Base-by-base conservation (phyloP, 2,329 filamentous ascomycete genomes). In the Emericellopsis atlantica region DNA sequence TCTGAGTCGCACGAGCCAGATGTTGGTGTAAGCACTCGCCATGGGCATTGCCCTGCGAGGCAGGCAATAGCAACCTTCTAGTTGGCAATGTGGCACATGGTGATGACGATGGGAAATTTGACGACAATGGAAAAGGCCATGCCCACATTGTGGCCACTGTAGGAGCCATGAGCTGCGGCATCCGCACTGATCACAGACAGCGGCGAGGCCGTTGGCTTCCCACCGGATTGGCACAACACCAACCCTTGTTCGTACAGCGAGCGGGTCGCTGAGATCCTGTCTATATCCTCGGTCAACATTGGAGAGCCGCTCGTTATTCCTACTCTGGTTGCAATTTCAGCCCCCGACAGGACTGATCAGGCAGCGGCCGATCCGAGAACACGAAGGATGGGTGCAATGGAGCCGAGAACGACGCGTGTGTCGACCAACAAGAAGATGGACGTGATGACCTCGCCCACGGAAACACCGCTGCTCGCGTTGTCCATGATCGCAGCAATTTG, bases 151-250 rank as follows among this genome's bases (percentile, higher is more conserved):
- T 78, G 81, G 9, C 82, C 82, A 41, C 76, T 82, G 46, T 88
- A 69, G 1, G 77, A 79, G 34, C 76, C 77, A 16, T 88, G 60
- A 1, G 79, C 72, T 21, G 76, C 77, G 2, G 77, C 74, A 50
- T 88, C 83, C 36, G 72, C 75, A 4, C 79, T 86, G 46, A 88
- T 81, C 47, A 79, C 72, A 0, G 76, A 76, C 2, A 86, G 64
- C 5, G 88, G 64, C 10, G 68, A 60, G 0, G 76, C 68, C 0
- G 82, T 77, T 1, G 70, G 79, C 21, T 80, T 70, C 5, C 68
- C 70, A 18, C 74, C 67, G 0, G 78, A 77, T 51, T 84, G 75
- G 50, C 86, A 81, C 81, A 81, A 87, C 44, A 81, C 69, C 37
- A 83, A 60, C 45, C 79, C 76, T 56, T 84, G 80, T 44, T 76